These are phyloP conservation scores for Cladosporium sp. DNA, from an alignment of 2,329 filamentous ascomycete genomes.

Conservation along the genomic window DNA sequence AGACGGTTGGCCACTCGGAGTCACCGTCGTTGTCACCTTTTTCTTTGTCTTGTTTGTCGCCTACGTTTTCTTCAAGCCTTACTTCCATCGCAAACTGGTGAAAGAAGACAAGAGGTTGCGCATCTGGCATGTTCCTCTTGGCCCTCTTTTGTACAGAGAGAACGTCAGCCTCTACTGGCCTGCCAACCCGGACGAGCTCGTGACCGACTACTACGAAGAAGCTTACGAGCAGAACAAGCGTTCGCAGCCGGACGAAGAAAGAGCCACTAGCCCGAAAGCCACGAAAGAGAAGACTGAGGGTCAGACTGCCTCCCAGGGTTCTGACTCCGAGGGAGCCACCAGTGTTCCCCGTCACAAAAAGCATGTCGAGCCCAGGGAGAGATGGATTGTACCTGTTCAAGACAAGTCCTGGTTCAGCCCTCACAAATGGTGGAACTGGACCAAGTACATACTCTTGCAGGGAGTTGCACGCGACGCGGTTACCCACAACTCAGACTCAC, in stretches of 20 bases:
- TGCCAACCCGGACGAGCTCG: slow-evolving; percentile 18
- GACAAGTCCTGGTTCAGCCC: slow-evolving; percentile 11
- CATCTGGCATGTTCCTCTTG: slow-evolving; percentile 51
- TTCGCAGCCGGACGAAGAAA: slow-evolving; percentile 9
- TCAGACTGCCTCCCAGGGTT: no score
- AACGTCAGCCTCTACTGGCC: slow-evolving; percentile 34
- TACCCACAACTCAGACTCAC: slow-evolving; percentile 40
- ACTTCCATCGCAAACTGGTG: slow-evolving; percentile 55
- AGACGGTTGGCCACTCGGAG: slow-evolving; percentile 41
- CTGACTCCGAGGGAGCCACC: no score
- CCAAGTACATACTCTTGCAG: slow-evolving; percentile 20
- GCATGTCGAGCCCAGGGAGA: slow-evolving; percentile 3
- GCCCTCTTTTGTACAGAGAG: slow-evolving; percentile 35
- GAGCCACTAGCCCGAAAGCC: not conserved
- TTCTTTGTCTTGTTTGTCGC: slow-evolving; percentile 47
- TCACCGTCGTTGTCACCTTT: slow-evolving; percentile 52
- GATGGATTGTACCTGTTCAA: slow-evolving; percentile 7
- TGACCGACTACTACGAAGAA: slow-evolving; percentile 21
- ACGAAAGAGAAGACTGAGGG: not conserved
- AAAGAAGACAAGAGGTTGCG: slow-evolving; percentile 59
- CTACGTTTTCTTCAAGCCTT: slow-evolving; percentile 55
- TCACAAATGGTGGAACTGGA: slow-evolving; percentile 15
- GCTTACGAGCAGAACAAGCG: slow-evolving; percentile 13
- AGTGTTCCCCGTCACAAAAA: not conserved
- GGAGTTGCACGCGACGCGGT: slow-evolving; percentile 22